A percentile compares a stretch with the other conserved stretches of the same genome.
phyloP scores from a whole-genome alignment of 2,329 filamentous ascomycete species.

The Stenocarpella maydis region DNA sequence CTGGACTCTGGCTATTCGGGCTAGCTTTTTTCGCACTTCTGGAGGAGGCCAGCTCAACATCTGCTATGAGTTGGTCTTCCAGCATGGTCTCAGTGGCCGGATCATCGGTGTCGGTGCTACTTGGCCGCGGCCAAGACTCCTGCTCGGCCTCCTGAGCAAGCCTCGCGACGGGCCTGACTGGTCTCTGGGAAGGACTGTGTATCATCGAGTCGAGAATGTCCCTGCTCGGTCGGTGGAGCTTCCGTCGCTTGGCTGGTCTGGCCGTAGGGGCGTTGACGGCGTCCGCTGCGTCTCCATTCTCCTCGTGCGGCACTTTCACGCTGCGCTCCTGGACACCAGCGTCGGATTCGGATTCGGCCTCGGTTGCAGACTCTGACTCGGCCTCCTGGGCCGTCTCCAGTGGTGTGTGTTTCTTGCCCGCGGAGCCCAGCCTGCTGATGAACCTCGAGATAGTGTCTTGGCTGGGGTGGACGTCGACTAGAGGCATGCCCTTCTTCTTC shows the following conservation, averaged over 20 bases:
- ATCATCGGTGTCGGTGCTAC: slow-evolving; percentile 30
- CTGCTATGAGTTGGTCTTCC: slow-evolving; percentile 27
- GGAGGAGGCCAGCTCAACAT: slow-evolving; percentile 27
- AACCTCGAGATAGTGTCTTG: slow-evolving; percentile 66
- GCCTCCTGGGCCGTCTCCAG: slow-evolving; percentile 20
- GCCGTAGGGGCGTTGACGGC: neutral
- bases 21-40: slow-evolving; percentile 2
- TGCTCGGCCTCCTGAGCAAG: slow-evolving; percentile 14
- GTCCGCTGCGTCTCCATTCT: slow-evolving; percentile 6
- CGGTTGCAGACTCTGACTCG: slow-evolving; percentile 13
- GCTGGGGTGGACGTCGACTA: slow-evolving; percentile 63
- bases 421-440: slow-evolving; percentile 47
- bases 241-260: slow-evolving; percentile 28
- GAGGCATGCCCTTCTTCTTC: slow-evolving; percentile 60
- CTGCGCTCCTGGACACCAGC: neutral
- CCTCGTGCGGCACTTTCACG: neutral
- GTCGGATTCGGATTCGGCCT: slow-evolving; percentile 19
- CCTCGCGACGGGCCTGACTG: neutral
- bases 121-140: slow-evolving; percentile 25
- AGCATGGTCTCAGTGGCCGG: slow-evolving; percentile 25
- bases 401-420: slow-evolving; percentile 41
- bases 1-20: neutral
- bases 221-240: slow-evolving; percentile 1
- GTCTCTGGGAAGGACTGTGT: slow-evolving; percentile 9
- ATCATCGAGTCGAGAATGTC: slow-evolving; percentile 9